A percentile compares a stretch with the other conserved stretches of the same genome.
Conservation (phyloP, 441 rosid species). For the Pelargonium fulgidum region DNA sequence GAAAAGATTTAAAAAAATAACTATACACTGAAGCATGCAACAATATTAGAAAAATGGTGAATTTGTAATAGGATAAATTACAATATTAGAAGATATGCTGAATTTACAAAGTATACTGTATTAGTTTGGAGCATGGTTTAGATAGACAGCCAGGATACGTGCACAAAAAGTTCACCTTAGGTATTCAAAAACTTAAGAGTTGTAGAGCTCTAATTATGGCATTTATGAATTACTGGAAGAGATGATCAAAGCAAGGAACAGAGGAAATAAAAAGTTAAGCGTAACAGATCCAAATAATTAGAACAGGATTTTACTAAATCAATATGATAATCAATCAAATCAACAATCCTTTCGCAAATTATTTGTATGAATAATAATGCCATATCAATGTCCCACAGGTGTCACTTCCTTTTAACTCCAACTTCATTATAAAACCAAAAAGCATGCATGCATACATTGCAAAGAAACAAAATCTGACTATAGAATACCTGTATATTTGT, state of each 20-base stretch:
- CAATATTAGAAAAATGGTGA: background rate
- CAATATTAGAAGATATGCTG: background rate
- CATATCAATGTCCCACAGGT: background rate
- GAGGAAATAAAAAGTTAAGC: background rate
- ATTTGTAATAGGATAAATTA: slow-evolving; percentile 1
- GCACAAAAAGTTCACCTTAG: background rate
- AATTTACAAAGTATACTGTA: background rate
- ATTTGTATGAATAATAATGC: background rate
- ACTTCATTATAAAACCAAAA: background rate
- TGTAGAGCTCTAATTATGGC: background rate
- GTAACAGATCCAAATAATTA: background rate
- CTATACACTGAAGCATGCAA: too few relatives aligned
- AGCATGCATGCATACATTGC: slow-evolving; percentile 6
- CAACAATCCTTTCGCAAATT: background rate
- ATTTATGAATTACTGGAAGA: background rate
- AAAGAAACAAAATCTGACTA: slow-evolving; percentile 16
- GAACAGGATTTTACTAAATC: background rate
- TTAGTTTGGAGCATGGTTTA: background rate
- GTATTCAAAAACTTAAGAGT: background rate
- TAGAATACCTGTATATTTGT: slow-evolving; percentile 57
- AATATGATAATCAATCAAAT: background rate
- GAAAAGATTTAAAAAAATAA: too few relatives aligned
- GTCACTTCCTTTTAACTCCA: background rate
- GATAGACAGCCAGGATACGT: background rate
- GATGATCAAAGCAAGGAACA: background rate